A percentile compares a stretch with the other conserved stretches of the same genome.
phyloP scores from a whole-genome alignment of 1,139 yeast species.

The Nematodospora anomalae region DNA sequence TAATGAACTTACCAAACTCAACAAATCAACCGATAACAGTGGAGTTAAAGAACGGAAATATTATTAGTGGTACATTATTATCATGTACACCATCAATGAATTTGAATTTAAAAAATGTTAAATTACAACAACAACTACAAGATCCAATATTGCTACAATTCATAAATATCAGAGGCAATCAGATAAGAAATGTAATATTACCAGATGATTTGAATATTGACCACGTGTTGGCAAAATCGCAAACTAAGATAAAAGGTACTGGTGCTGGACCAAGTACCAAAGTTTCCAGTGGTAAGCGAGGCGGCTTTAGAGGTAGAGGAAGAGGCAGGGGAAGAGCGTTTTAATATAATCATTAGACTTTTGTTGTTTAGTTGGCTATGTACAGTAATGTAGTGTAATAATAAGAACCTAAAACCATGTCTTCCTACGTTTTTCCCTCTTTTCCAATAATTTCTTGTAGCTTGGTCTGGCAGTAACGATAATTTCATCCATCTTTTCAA shows the following conservation, averaged over 20 bases:
- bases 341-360: background rate
- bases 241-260: slow-evolving; percentile 37
- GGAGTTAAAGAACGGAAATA: slow-evolving; percentile 82
- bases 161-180: slow-evolving; percentile 87
- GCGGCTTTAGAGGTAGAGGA: slow-evolving; percentile 24
- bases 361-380: too few species aligned
- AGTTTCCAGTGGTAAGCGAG: slow-evolving; percentile 18
- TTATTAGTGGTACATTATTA: slow-evolving; percentile 52
- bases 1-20: slow-evolving; percentile 70
- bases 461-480: slow-evolving; percentile 66
- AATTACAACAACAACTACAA: slow-evolving; percentile 68
- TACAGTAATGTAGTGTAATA: slow-evolving; percentile 3
- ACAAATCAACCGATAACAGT: slow-evolving; percentile 87
- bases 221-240: slow-evolving; percentile 54
- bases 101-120: slow-evolving; percentile 78
- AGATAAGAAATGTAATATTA: slow-evolving; percentile 76
- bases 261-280: slow-evolving; percentile 43
- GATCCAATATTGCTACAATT: slow-evolving; percentile 75
- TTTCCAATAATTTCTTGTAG: slow-evolving; percentile 56
- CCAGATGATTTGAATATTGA: slow-evolving; percentile 91
- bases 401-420: slow-evolving; percentile 15
- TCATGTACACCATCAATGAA: slow-evolving; percentile 94
- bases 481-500: slow-evolving; percentile 70
- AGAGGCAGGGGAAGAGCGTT: slow-evolving; percentile 9
- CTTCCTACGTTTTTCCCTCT: slow-evolving; percentile 48